Percentiles rank a stretch among this genome's conserved stretches.
Conservation (phyloP, 2,329 filamentous ascomycete genomes). For the Paramyrothecium sp. region DNA sequence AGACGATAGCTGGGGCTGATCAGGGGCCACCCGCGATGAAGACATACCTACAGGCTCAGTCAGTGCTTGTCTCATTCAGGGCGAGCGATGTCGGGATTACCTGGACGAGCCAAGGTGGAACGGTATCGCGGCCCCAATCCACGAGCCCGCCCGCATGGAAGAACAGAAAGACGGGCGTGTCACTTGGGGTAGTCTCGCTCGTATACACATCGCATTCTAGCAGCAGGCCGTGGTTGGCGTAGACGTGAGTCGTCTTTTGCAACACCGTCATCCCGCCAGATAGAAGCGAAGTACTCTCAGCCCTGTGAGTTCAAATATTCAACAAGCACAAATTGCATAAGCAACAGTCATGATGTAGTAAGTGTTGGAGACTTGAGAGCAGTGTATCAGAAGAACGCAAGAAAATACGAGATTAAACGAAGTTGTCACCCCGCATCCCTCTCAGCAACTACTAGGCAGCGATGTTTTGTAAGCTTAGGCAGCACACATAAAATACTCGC, state of each 20-base stretch:
- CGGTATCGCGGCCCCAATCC: slow-evolving; percentile 24
- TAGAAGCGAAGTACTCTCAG: too few relatives aligned
- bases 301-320: too few relatives aligned
- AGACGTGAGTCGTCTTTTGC: slow-evolving; percentile 22
- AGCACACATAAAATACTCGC: too few relatives aligned
- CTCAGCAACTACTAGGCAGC: too few relatives aligned
- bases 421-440: too few relatives aligned
- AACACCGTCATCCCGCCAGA: slow-evolving; percentile 14
- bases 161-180: slow-evolving; percentile 30
- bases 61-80: background rate
- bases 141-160: slow-evolving; percentile 34
- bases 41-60: slow-evolving; percentile 19
- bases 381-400: too few relatives aligned
- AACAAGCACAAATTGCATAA: too few relatives aligned
- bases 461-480: too few relatives aligned
- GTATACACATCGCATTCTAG: slow-evolving; percentile 34
- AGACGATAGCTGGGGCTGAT: slow-evolving; percentile 33
- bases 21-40: slow-evolving; percentile 28
- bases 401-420: too few relatives aligned
- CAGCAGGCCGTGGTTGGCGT: slow-evolving; percentile 26
- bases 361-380: too few relatives aligned
- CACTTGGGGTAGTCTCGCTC: slow-evolving; percentile 15
- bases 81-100: slow-evolving; percentile 9
- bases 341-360: too few relatives aligned
- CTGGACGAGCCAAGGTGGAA: slow-evolving; percentile 35